Evolutionary conservation across 768 basidiomycete genomes (phyloP).

Genomic region (Leucocoprinus birnbaumii): DNA sequence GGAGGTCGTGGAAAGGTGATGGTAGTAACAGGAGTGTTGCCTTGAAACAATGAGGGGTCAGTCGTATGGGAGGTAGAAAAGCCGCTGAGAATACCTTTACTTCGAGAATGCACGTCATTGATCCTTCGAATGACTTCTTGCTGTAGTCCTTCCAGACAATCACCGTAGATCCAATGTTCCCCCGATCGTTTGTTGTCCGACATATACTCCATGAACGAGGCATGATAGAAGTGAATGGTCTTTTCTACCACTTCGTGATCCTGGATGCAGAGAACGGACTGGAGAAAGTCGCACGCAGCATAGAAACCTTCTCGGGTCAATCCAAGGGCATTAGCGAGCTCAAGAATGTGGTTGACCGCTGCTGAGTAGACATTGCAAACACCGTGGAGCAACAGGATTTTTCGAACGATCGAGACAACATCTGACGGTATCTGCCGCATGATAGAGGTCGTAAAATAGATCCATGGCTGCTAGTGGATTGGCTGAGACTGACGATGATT

Average conservation of each 20-base stretch:
- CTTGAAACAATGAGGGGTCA: too few species aligned
- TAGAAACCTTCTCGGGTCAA: not conserved
- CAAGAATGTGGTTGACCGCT: not conserved
- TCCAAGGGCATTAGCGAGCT: not conserved
- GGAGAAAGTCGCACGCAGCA: not conserved
- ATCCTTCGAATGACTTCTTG: not conserved
- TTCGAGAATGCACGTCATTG: too few species aligned
- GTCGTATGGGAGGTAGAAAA: too few species aligned
- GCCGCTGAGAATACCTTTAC: too few species aligned
- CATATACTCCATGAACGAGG: conserved; percentile 1
- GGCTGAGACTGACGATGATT: too few species aligned
- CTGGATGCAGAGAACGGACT: not conserved
- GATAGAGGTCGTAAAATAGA: not conserved
- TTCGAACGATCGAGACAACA: not conserved
- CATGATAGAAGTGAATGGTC: not conserved
- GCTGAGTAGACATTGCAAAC: too few species aligned
- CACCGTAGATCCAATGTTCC: too few species aligned
- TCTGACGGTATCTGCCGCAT: not conserved
- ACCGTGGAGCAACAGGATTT: not conserved
- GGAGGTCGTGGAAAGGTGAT: too few species aligned
- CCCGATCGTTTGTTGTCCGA: not conserved
- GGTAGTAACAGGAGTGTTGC: too few species aligned
- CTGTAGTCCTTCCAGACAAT: too few species aligned
- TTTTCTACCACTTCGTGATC: too few species aligned
- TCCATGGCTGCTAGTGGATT: not conserved